phyloP scores from a whole-genome alignment of 2,329 filamentous ascomycete species.

The Claviceps maximensis region DNA sequence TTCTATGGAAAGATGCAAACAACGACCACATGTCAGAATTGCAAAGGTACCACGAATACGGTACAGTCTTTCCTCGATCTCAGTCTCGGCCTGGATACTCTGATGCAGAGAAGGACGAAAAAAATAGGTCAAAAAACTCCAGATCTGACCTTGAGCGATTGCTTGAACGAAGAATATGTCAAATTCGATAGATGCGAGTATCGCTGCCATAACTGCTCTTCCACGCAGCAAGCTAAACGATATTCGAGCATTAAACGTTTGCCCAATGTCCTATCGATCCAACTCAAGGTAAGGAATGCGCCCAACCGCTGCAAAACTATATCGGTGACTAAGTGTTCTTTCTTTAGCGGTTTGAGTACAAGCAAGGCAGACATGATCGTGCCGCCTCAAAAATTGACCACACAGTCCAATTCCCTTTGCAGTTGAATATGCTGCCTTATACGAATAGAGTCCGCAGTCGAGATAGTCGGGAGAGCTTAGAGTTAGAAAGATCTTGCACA shows the following conservation, averaged over 20 bases:
- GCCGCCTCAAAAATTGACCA: constrained; percentile 79
- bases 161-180: constrained; percentile 76
- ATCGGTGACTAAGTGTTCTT: not conserved
- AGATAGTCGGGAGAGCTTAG: constrained; percentile 39
- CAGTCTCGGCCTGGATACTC: constrained; percentile 69
- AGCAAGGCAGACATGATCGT: constrained; percentile 47
- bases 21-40: constrained; percentile 82
- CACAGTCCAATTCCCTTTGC: constrained; percentile 70
- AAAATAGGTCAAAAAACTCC: constrained; percentile 35
- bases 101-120: constrained; percentile 51
- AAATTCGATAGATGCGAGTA: constrained; percentile 81
- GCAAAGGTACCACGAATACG: constrained; percentile 67
- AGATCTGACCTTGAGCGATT: constrained; percentile 48
- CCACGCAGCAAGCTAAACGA: constrained; percentile 66
- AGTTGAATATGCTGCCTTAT: constrained; percentile 83
- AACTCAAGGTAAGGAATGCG: constrained; percentile 57
- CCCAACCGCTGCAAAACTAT: not conserved
- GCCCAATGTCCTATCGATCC: constrained; percentile 81
- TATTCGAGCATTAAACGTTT: constrained; percentile 73
- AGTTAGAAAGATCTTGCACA: constrained; percentile 52
- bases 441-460: constrained; percentile 50
- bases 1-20: constrained; percentile 88
- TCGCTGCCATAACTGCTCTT: constrained; percentile 68
- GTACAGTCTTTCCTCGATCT: constrained; percentile 86
- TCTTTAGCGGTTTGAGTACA: constrained; percentile 57